Evolutionary conservation across 1,139 yeast genomes (phyloP).

Genomic region (Kluyveromyces sp.): DNA sequence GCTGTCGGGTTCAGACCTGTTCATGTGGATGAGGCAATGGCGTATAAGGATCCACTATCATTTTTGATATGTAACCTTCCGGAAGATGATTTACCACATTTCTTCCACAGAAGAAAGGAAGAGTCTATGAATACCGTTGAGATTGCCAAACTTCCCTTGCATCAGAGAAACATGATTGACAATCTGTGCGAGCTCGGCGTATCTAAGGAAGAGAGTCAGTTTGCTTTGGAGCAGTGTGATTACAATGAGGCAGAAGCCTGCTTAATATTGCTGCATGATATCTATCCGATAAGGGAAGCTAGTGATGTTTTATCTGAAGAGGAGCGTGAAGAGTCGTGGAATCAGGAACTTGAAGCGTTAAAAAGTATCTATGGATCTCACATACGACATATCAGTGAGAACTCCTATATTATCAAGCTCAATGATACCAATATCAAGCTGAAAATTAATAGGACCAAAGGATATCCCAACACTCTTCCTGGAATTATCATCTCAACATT

Average conservation of each 20-base stretch:
- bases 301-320: slow-evolving; percentile 14
- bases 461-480: slow-evolving; percentile 55
- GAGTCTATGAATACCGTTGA: slow-evolving; percentile 44
- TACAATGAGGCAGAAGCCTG: slow-evolving; percentile 48
- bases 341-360: slow-evolving; percentile 69
- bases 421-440: slow-evolving; percentile 36
- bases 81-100: slow-evolving; percentile 79
- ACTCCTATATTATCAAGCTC: slow-evolving; percentile 19
- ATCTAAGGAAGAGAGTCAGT: slow-evolving; percentile 55
- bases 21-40: slow-evolving; percentile 68
- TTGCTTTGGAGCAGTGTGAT: slow-evolving; percentile 38
- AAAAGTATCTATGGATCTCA: slow-evolving; percentile 45
- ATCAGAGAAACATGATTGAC: slow-evolving; percentile 41
- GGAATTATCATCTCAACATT: slow-evolving; percentile 54
- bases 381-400: slow-evolving; percentile 17
- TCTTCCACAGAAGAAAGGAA: slow-evolving; percentile 36
- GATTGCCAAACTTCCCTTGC: slow-evolving; percentile 35
- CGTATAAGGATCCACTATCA: slow-evolving; percentile 61
- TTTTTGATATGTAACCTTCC: slow-evolving; percentile 87
- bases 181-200: slow-evolving; percentile 61
- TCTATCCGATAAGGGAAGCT: slow-evolving; percentile 13
- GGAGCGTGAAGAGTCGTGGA: slow-evolving; percentile 48
- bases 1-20: slow-evolving; percentile 59
- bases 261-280: slow-evolving; percentile 41
- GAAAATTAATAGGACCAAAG: slow-evolving; percentile 44